Base-by-base conservation (phyloP, 129 eudicot genomes). In the Rutidosis leptorrhynchoides region DNA sequence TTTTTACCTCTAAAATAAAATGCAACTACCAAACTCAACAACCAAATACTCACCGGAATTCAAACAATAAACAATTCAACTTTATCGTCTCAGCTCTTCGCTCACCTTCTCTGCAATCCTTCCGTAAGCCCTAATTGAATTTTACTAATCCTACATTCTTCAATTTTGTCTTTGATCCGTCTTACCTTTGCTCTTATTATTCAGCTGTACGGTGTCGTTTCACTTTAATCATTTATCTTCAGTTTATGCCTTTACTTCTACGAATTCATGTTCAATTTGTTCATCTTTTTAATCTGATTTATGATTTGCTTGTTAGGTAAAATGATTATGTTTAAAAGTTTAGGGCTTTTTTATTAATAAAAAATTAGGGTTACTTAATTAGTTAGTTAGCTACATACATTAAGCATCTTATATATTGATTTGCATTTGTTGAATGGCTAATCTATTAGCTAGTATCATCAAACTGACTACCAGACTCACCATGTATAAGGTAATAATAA, bases 151-250 rank as follows among this genome's bases (percentile, higher is more conserved):
- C 19, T 40, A 15, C 24, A 54, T 16, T 23, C 51, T 12, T 4
- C 12, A 42, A 64, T 55, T 42, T 56, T 65, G 21, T 23, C 52
- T 65, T 74, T 25, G 78, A 65, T 74, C 72, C 28, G 58, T 43
- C 7, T 51, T 52, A n/a, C 15, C 1, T 40, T 42, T 16, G 7
- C n/a, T 24, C 48, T 37, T 25, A 7, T 26, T 54, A 6, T 17
- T 17, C 12, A 64, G 19, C 8, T n/a, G 52, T 62, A 48, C 43
- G 22, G 45, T 32, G 56, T 72, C 43, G 43, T 62, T 72, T 72
- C 63, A 72, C 56, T 62, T 62, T 33, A 2, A 35, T 35, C 43
- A 10, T 35, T 43, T 59, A 45, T 17, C 60, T 71, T 58, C 59
- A n/a, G 60, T 26, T 7, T 48, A 29, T 51, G 61, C 62, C 61